These are phyloP conservation scores for Pedinophyceae sp. DNA, from an alignment of 139 green algal species.

Conservation along the genomic window DNA sequence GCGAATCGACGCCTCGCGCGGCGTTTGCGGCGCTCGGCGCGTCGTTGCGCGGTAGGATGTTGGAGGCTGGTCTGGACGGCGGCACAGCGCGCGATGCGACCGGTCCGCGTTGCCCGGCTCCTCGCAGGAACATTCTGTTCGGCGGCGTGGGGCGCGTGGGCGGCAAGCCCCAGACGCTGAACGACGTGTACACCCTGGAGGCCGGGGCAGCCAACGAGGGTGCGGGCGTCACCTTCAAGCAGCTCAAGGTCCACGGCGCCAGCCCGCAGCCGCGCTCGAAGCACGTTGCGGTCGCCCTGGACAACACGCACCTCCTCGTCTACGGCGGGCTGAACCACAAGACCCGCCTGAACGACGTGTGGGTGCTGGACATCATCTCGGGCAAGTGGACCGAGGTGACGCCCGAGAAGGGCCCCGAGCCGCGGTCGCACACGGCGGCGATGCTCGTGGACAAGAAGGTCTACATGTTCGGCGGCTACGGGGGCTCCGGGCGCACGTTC, in stretches of 20 bases:
- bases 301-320: conserved; percentile 43
- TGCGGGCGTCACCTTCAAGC: conserved; percentile 4
- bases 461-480: conserved; percentile 66
- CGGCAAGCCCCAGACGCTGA: conserved; percentile 56
- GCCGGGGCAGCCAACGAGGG: background rate
- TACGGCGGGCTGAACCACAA: conserved; percentile 64
- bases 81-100: background rate
- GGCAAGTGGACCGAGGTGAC: conserved; percentile 34
- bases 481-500: conserved; percentile 46
- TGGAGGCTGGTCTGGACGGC: background rate
- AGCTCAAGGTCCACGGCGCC: conserved; percentile 10
- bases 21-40: too few relatives aligned
- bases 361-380: conserved; percentile 40
- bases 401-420: conserved; percentile 21
- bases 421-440: conserved; percentile 56
- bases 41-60: background rate
- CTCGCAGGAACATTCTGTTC: background rate
- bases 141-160: background rate
- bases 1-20: background rate
- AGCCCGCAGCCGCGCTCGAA: background rate
- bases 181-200: conserved; percentile 53
- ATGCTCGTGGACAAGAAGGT: conserved; percentile 42
- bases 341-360: conserved; percentile 56
- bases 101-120: background rate
- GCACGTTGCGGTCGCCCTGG: conserved; percentile 27